Base-by-base conservation (phyloP, 495 filamentous ascomycete species). In the Talaromyces adpressus region DNA sequence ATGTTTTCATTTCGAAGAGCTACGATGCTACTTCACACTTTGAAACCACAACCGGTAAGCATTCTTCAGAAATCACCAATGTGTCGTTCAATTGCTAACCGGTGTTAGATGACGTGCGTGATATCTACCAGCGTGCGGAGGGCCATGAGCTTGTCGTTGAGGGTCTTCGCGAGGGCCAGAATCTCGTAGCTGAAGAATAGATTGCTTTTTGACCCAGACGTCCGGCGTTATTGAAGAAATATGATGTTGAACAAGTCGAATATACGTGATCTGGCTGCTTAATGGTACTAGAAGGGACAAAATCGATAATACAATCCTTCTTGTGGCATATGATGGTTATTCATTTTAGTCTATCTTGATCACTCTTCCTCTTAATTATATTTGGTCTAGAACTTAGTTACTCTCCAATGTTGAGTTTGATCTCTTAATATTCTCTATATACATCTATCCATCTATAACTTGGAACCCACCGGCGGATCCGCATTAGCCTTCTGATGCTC, bases 1-100 rank as follows among this genome's bases (percentile, higher is more conserved):
- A 91, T 73, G 89, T 99, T 75, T 99, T 92, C 81, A 93, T 99
- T 71, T 96, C 92, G 68, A 96, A 93, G 84, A 96, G 92, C 81
- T 99, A 99, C 75, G 94, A 99, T 72, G 89, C 94, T 34, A 95
- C 91, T 64, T 94, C 90, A 68, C 94, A 99, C 81, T 99, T 99
- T 69, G 94, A 99, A 84, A 96, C 91, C 12, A 90, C 87, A 25
- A 91, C 89, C 57, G 81, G 86, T 86, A 81, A 70, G 74, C 62
- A 29, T 23, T 52, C 3, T 52, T 23, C n/a, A 52, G n/a, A 14
- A 41, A 18, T 9, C 12, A 9, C 9, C 4, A 16, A 41, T 16
- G 14, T 0, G 34, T 25, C 3, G 1, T 45, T 32, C 20, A 8
- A 2, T 56, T 59, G 4, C 63, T 68, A 58, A 83, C 79, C 18